Evolutionary conservation across 179 eudicot genomes (phyloP), one percentile per base, ranked within the genome.

Genomic region (Patellifolia procumbens): DNA sequence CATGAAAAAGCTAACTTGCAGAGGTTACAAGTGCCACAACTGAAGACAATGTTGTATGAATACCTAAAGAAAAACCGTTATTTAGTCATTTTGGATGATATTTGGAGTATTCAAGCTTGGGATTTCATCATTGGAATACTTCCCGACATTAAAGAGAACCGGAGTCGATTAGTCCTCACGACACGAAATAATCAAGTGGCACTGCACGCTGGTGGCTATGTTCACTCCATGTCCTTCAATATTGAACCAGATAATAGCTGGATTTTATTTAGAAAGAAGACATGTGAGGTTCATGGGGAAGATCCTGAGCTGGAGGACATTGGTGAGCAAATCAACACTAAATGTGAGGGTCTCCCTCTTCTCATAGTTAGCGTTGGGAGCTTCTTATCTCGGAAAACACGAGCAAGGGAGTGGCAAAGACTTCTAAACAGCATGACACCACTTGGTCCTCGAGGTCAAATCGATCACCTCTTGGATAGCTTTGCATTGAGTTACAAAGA

Each of bases 141-240:
- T 32, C 67, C 67, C 5, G 42, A 62, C 39, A 62, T 8, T 8
- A 17, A 37, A 37, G 5, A 32, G 17, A 32, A 62, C 19, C 16
- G 42, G 16, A 62, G 67, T 34, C 31, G 67, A 62, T 62, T 62
- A 4, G n/a, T 62, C 67, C 39, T 62, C 42, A 62, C 67, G 26
- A 62, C 39, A 32, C 16, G 67, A 19, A 62, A 62, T 32, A 9
- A 26, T 20, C 67, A 62, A 32, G 67, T 62, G 67, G 67, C 17
- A 62, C 31, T 7, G 35, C 37, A 62, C 42, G 19, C 67, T 9
- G 39, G 39, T 9, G 39, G 11, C 17, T 15, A 12, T 26, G 7
- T 17, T 28, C 67, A 29, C 67, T 9, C 11, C 13, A 62, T 62
- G 39, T 16, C 31, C 39, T 62, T 62, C 42, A 10, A 15, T 5